phyloP scores from a whole-genome alignment of 2,329 filamentous ascomycete species.

The Aspergillus sp. region DNA sequence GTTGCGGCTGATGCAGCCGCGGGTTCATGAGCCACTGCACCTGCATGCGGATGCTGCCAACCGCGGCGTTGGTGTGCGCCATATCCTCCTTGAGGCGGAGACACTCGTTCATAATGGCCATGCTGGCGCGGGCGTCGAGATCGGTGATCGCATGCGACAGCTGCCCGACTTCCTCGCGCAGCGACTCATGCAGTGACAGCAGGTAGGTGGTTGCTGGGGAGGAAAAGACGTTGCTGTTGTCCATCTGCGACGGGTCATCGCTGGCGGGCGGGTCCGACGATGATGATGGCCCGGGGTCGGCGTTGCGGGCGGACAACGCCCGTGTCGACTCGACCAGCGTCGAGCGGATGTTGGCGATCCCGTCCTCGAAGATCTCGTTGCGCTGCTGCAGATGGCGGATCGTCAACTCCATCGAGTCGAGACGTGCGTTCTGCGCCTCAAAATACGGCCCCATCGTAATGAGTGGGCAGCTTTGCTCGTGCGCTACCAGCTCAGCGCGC shows the following conservation, averaged over 20 bases:
- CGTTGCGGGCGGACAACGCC: conserved; percentile 10
- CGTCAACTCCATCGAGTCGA: conserved; percentile 45
- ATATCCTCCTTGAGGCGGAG: conserved; percentile 62
- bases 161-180: conserved; percentile 59
- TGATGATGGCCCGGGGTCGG: conserved; percentile 11
- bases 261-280: conserved; percentile 11
- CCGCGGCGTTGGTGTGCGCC: conserved; percentile 59
- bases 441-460: conserved; percentile 47
- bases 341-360: conserved; percentile 42
- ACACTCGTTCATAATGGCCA: conserved; percentile 64
- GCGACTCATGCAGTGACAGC: conserved; percentile 59
- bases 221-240: conserved; percentile 28
- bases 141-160: conserved; percentile 56
- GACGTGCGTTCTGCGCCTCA: conserved; percentile 41
- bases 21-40: conserved; percentile 63
- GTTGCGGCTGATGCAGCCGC: conserved; percentile 48
- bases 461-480: conserved; percentile 52
- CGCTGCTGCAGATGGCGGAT: conserved; percentile 45
- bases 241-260: conserved; percentile 15
- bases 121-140: conserved; percentile 59
- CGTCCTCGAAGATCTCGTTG: conserved; percentile 49
- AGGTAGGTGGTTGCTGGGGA: conserved; percentile 54
- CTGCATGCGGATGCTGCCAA: conserved; percentile 59
- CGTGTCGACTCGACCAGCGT: conserved; percentile 35
- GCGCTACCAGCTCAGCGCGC: conserved; percentile 38